Percentiles rank a stretch among this genome's conserved stretches.
phyloP scores from a whole-genome alignment of 192 early-diverging fungal species.

The Coemansia sp. region DNA sequence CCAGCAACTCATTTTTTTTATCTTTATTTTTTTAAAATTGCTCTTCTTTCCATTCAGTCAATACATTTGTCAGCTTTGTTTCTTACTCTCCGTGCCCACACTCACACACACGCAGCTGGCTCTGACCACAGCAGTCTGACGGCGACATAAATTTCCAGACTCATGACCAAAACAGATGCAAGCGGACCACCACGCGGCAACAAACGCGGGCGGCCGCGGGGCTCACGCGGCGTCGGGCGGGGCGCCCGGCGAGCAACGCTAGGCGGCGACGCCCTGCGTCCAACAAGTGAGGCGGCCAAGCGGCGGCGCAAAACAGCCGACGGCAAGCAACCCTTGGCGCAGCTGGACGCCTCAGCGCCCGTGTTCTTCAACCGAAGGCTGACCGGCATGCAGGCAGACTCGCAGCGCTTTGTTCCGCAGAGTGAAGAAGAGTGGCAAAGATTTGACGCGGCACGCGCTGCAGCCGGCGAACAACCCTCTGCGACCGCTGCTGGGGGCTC shows the following conservation, averaged over 20 bases:
- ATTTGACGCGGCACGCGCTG: conserved; percentile 55
- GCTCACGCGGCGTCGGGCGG: background rate
- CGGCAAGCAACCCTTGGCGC: background rate
- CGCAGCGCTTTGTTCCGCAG: conserved; percentile 54
- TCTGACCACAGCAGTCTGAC: background rate
- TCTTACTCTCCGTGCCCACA: too few relatives aligned
- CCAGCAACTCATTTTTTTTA: too few relatives aligned
- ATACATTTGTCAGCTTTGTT: background rate
- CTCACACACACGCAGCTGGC: conserved; percentile 2
- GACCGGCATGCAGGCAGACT: conserved; percentile 54
- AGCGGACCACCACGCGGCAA: background rate
- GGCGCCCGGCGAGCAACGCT: background rate
- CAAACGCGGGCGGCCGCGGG: conserved; percentile 16
- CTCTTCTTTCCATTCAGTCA: background rate
- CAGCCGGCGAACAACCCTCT: conserved; percentile 25
- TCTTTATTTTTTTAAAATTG: background rate
- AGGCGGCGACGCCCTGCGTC: background rate
- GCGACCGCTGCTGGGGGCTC: background rate
- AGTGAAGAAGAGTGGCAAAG: conserved; percentile 42
- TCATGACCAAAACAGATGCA: conserved; percentile 9
- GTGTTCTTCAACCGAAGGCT: conserved; percentile 51
- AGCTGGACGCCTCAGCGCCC: conserved; percentile 10
- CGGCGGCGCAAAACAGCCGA: conserved; percentile 31
- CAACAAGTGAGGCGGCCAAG: conserved; percentile 13
- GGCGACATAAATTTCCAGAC: background rate